A percentile compares a stretch with the other conserved stretches of the same genome.
phyloP scores from a whole-genome alignment of 805 yeast genomes.

The Maudiozyma serrabonitensis region DNA sequence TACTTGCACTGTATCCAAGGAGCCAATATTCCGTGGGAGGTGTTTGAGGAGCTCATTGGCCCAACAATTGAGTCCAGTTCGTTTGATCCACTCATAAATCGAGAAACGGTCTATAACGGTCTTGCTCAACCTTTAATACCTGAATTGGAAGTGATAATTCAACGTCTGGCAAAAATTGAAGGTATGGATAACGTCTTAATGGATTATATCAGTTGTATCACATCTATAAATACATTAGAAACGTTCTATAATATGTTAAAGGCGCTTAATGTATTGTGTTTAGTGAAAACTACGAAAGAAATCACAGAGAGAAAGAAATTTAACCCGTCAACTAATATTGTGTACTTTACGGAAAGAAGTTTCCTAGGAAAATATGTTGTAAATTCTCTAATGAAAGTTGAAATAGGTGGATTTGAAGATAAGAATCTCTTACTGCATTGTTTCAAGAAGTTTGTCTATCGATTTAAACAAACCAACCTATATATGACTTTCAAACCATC shows the following conservation, averaged over 20 bases:
- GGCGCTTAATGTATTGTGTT: not conserved
- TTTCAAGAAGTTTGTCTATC: not conserved
- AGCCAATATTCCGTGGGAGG: constrained; percentile 6
- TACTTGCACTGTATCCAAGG: constrained; percentile 12
- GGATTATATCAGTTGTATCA: constrained; percentile 5
- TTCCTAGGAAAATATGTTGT: constrained; percentile 14
- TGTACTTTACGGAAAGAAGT: constrained; percentile 10
- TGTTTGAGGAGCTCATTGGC: constrained; percentile 13
- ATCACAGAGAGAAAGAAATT: not conserved
- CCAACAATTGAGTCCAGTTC: constrained; percentile 13
- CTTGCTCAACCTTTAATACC: constrained; percentile 17
- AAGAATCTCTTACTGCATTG: constrained; percentile 1
- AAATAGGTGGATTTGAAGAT: constrained; percentile 13
- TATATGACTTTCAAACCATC: not conserved
- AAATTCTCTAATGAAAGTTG: constrained; percentile 8
- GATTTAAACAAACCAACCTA: constrained; percentile 3
- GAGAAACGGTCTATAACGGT: constrained; percentile 1
- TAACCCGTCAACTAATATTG: not conserved
- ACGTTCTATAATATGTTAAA: constrained; percentile 2
- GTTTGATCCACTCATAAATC: constrained; percentile 14
- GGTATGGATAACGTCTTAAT: not conserved
- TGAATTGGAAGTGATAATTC: constrained; percentile 5
- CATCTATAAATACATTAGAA: constrained; percentile 4
- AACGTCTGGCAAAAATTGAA: constrained; percentile 1
- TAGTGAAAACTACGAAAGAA: not conserved